Evolutionary conservation across 148 eudicot species (phyloP), one percentile per base, ranked within the genome.

Genomic region (Cornus kousa): DNA sequence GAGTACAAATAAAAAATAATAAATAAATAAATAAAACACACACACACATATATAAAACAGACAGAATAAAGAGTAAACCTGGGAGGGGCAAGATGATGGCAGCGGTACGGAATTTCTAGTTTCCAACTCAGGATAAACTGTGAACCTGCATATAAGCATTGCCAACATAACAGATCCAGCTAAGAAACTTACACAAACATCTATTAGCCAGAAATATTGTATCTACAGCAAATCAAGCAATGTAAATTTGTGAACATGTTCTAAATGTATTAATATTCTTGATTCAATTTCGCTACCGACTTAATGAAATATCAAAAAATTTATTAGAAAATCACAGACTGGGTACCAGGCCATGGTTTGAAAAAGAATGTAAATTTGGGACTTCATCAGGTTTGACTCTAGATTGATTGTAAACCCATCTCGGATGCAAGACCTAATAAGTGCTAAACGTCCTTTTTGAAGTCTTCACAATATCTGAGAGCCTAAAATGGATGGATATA

Each of bases 111-210:
- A 73, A 82, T 82, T 92, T 66, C 94, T 87, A 28, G 88, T 87
- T 89, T 96, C 99, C 78, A 93, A 67, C 80, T 96, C 99, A 40
- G 99, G 99, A 85, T 87, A 90, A 85, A 94, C 95, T 55, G 89
- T 89, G 79, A 94, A 90, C 48, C 91, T 89, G 75, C 74, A 72
- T 12, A 64, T 68, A 80, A 24, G 72, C 57, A 24, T 55, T 70
- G 66, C n/a, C 60, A 74, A 68, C 46, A 28, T 28, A 31, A 70
- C 48, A 64, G 37, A 32, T 50, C 17, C 22, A 35, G 39, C n/a
- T 43, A n/a, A 76, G 60, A 69, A 75, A 68, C 43, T 53, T 62
- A n/a, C 23, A 17, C 66, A 62, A 62, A 62, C 62, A 62, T 70
- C 78, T n/a, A 68, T 37, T 0, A 59, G 28, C 46, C 68, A 74